Percentiles rank a stretch among this genome's conserved stretches.
phyloP scores from a whole-genome alignment of 129 eudicot genomes.

The Artemisia annua region DNA sequence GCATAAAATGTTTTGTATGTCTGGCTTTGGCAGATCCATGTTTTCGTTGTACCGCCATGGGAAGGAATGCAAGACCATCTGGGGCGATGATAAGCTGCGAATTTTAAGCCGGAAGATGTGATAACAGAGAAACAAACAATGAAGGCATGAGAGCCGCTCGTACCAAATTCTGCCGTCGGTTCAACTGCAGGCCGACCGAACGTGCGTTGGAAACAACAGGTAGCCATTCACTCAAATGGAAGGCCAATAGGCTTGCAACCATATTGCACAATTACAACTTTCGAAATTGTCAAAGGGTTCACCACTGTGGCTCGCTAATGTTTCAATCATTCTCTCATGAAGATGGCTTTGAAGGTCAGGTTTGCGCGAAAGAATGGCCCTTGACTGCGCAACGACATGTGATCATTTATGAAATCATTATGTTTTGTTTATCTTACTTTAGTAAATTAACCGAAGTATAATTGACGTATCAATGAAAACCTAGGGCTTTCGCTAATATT shows the following conservation, averaged over 20 bases:
- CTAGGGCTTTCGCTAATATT: too few species aligned
- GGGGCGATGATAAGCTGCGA: conserved; percentile 69
- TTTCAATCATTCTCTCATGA: conserved; percentile 59
- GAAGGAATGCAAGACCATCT: conserved; percentile 61
- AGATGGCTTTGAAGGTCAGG: too few species aligned
- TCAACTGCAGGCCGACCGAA: conserved; percentile 81
- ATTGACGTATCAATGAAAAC: too few species aligned
- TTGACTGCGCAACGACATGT: conserved; percentile 21
- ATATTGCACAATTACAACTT: conserved; percentile 51
- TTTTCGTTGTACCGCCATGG: conserved; percentile 69
- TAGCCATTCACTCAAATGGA: conserved; percentile 62
- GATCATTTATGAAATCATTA: too few species aligned
- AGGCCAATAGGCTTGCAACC: conserved; percentile 51
- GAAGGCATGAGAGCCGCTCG: conserved; percentile 61
- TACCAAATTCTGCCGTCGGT: conserved; percentile 68
- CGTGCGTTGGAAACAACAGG: conserved; percentile 70
- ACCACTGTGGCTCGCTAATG: conserved; percentile 49
- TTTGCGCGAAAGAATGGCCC: too few species aligned
- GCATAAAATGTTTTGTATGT: neutral
- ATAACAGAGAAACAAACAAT: conserved; percentile 43
- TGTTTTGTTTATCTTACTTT: too few species aligned
- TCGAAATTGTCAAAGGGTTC: conserved; percentile 50
- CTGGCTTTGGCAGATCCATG: conserved; percentile 29
- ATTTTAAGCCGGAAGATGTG: conserved; percentile 80
- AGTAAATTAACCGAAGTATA: too few species aligned